Evolutionary conservation across 2,329 filamentous ascomycete genomes (phyloP), one percentile per base, ranked within the genome.

Genomic region (Talaromyces marneffei): DNA sequence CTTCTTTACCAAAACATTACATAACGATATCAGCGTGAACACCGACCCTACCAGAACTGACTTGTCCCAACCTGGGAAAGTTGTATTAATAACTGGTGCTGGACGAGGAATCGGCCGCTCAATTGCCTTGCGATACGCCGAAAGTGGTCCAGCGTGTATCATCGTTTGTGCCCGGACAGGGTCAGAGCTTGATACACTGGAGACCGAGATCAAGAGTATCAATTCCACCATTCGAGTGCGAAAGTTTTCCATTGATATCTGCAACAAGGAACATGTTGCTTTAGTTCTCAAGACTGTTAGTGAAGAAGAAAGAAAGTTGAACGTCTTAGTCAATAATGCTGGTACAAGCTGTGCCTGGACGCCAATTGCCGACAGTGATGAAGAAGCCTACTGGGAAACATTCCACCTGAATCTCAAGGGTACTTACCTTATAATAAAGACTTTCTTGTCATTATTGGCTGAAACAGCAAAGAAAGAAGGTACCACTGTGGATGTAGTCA

Each of bases 371-470:
- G 73, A 78, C 0, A 66, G 69, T 1, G 70, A 79, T 23, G 71
- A 74, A 1, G 65, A 65, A 7, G 67, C 68, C 2, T 80, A 73
- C 72, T 79, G 75, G 76, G 68, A 74, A 16, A 75, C 74, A 0
- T 79, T 75, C 67, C 74, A 79, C 52, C 72, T 82, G 40, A 85
- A 84, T 65, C 55, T 83, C 10, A 73, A 75, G n/a, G 83, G 81
- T 0, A 68, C 75, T 0, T 82, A 79, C 65, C 70, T 82, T 1
- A 66, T 79, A 9, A 69, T 75, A 3, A 74, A 77, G n/a, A 72
- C 76, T 0, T 80, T 83, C 50, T 64, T 83, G 8, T 79, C 79
- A 1, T 66, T 81, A 25, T 67, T 77, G 9, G 60, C 72, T 48
- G 59, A 59, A 35, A 57, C 7, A 7, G 33, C 40, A 23, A 44